These are phyloP conservation scores for Yarrowia porcina DNA, from an alignment of 805 yeast species.

Conservation along the genomic window DNA sequence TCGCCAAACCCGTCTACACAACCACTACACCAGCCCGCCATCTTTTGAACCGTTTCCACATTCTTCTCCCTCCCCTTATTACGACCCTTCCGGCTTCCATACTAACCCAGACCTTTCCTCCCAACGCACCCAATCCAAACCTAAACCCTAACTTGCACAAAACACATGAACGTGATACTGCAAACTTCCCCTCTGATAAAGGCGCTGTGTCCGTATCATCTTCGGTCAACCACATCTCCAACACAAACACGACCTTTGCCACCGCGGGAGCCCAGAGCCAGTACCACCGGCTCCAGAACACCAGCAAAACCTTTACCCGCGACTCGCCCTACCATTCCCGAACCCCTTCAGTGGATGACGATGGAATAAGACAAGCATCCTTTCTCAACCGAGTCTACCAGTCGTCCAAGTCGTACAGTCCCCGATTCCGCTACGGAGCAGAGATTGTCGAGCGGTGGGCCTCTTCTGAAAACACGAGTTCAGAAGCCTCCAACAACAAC, in stretches of 20 bases:
- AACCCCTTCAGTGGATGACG: slow-evolving; percentile 18
- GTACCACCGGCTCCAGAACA: not conserved
- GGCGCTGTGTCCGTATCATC: slow-evolving; percentile 9
- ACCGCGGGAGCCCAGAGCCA: not conserved
- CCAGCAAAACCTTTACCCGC: slow-evolving; percentile 1
- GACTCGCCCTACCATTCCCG: slow-evolving; percentile 21
- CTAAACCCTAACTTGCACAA: slow-evolving; percentile 20
- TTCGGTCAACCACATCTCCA: not conserved
- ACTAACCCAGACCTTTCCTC: slow-evolving; percentile 25
- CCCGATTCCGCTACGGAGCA: slow-evolving; percentile 56
- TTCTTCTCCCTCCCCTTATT: not conserved
- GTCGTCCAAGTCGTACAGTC: slow-evolving; percentile 28
- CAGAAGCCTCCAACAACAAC: not conserved
- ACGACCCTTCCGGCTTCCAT: not conserved
- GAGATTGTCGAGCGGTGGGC: slow-evolving; percentile 47
- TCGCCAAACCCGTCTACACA: no score
- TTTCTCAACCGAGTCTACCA: slow-evolving; percentile 23
- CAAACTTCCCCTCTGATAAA: slow-evolving; percentile 23
- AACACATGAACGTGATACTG: slow-evolving; percentile 26
- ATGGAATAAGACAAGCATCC: slow-evolving; percentile 15
- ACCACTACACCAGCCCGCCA: no score
- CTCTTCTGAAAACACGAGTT: not conserved
- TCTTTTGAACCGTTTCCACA: not conserved
- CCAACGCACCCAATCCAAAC: slow-evolving; percentile 25
- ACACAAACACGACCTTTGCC: not conserved